These are phyloP conservation scores for Fusarium euwallaceae DNA, from an alignment of 2,329 filamentous ascomycete genomes.

Conservation along the genomic window DNA sequence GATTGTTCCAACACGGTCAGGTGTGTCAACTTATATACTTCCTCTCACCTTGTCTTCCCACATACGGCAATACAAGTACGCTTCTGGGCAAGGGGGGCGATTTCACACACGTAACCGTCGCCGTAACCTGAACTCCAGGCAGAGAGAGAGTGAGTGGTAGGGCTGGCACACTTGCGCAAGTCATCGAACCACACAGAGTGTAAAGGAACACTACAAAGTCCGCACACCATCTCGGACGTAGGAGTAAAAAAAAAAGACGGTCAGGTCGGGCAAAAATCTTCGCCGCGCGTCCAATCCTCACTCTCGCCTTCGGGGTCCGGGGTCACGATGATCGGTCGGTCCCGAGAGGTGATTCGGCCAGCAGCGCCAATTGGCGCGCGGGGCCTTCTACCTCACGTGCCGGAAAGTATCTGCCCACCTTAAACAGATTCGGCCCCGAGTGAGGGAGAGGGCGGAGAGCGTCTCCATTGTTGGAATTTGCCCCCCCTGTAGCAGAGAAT, in stretches of 20 bases:
- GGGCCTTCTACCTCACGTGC: constrained; percentile 8
- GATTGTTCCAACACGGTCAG: constrained; percentile 6
- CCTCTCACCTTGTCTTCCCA: constrained; percentile 10
- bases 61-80: constrained; percentile 32
- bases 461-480: constrained; percentile 7
- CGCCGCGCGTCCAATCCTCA: constrained; percentile 43
- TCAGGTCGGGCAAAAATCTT: constrained; percentile 18
- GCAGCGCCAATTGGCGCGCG: constrained; percentile 23
- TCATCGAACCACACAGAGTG: constrained; percentile 41
- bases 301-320: constrained; percentile 13
- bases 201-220: constrained; percentile 21
- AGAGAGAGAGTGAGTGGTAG: constrained; percentile 35
- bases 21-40: constrained; percentile 37
- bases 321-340: constrained; percentile 29
- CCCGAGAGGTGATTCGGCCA: constrained; percentile 27
- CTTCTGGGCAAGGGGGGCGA: constrained; percentile 22
- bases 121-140: constrained; percentile 34
- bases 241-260: not conserved
- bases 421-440: constrained; percentile 18
- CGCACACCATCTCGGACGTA: constrained; percentile 11
- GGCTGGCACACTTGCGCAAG: constrained; percentile 30
- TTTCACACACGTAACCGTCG: constrained; percentile 37
- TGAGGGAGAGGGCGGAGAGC: not conserved
- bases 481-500: not conserved
- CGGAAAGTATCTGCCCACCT: not conserved